Conservation (phyloP, 257 asterid genomes). For the Solanum tacnaense region DNA sequence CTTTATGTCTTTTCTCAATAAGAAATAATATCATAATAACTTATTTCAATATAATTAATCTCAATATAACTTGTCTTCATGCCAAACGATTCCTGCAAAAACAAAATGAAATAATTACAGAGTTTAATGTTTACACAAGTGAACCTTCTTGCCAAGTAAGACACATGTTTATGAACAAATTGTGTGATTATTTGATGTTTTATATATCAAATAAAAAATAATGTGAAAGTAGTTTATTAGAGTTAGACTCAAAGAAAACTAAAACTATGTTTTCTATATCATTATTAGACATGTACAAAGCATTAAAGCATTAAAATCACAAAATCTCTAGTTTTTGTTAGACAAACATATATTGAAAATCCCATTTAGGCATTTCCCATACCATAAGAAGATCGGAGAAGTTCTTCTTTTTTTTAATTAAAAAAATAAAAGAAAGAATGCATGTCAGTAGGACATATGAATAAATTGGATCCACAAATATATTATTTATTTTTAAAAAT, state of each 20-base stretch:
- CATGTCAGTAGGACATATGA: not conserved
- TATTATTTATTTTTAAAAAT: not conserved
- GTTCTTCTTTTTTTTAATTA: no score
- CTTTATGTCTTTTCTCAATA: no score
- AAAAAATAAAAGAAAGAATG: not conserved
- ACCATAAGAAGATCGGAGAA: not conserved
- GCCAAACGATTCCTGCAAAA: accelerated
- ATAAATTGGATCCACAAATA: not conserved
- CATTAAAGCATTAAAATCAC: not conserved
- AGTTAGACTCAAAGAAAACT: not conserved
- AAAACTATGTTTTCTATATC: not conserved
- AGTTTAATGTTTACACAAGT: not conserved
- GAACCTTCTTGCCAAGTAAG: no score
- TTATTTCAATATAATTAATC: no score
- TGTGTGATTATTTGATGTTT: not conserved
- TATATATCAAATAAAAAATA: not conserved
- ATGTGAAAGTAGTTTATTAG: not conserved
- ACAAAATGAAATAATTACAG: not conserved
- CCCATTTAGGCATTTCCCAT: not conserved
- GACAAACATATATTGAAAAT: not conserved
- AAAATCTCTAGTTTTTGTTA: not conserved
- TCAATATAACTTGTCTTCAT: no score
- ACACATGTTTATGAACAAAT: not conserved
- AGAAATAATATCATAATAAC: not conserved
- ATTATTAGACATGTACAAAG: not conserved